Base-by-base conservation (phyloP, 768 basidiomycete genomes). In the Lactarius tabidus region DNA sequence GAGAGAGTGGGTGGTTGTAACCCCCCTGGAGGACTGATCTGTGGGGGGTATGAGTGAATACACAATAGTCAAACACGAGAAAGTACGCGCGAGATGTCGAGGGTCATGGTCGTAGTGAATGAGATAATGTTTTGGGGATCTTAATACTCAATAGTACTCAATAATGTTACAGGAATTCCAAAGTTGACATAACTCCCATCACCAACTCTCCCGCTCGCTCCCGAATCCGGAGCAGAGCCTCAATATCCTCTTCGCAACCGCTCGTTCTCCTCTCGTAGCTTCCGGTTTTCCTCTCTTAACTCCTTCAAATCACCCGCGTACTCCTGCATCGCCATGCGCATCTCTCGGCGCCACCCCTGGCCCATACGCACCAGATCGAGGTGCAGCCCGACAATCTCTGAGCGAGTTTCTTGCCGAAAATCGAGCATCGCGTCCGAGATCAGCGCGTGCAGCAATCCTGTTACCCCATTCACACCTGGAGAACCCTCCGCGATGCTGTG, bases 21-120 rank as follows among this genome's bases (percentile, higher is more conserved):
- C 96, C 95, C 65, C 95, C 95, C 75, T 96, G 91, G 31, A 93
- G 82, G 70, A 93, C 82, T 8, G 92, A 93, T 20, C 90, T 87
- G 60, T 39, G 14, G 45, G 14, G 45, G 1, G 12, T 12, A 29
- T 17, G 38, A 15, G 28, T 6, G 45, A 9, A 53, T n/a, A 36
- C 20, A 39, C 9, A 43, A 28, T 7, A 28, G 31, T 66, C 54
- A 67, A 45, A 7, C 28, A n/a, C 28, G 3, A 52, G 33, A 29
- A 14, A 12, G 54, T 53, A 65, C 67, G 52, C n/a, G 20, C 69
- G 69, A 68, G 56, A 70, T 68, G 10, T 70, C 67, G 33, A 70
- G 59, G 12, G 55, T 26, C 68, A 61, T 66, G 29, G 33, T 51
- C 20, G 33, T 41, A 38, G 12, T 58, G 39, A n/a, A 20, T 52